These are phyloP conservation scores for Ashbya aceris DNA, from an alignment of 1,139 yeast genomes.

Conservation along the genomic window DNA sequence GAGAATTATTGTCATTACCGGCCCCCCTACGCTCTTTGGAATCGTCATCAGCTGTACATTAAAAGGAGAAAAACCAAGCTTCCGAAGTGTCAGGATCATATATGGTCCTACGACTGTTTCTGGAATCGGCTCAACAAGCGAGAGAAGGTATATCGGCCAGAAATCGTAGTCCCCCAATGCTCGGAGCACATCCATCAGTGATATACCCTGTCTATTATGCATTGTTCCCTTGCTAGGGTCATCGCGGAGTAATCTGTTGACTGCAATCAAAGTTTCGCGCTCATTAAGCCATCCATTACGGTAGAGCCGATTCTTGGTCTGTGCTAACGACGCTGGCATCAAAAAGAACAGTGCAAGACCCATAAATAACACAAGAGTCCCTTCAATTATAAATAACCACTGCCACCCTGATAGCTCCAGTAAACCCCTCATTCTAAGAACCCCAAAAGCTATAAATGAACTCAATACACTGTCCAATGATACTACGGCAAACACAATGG, in stretches of 20 bases:
- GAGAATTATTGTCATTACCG: conserved; percentile 33
- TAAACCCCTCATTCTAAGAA: conserved; percentile 35
- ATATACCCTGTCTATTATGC: conserved; percentile 53
- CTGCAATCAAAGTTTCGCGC: conserved; percentile 49
- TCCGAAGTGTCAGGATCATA: conserved; percentile 36
- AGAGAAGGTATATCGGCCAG: conserved; percentile 46
- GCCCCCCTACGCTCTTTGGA: conserved; percentile 36
- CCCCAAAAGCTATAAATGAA: conserved; percentile 38
- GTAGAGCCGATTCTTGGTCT: conserved; percentile 37
- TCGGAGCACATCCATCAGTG: conserved; percentile 33
- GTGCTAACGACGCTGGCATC: conserved; percentile 50
- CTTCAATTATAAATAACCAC: conserved; percentile 53
- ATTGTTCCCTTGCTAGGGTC: conserved; percentile 64
- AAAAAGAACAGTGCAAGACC: no score
- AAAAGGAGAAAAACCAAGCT: conserved; percentile 39
- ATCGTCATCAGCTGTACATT: conserved; percentile 41
- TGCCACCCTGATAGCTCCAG: conserved; percentile 36
- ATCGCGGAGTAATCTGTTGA: conserved; percentile 51
- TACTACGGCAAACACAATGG: conserved; percentile 37
- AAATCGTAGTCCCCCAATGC: conserved; percentile 45
- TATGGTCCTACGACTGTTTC: conserved; percentile 33
- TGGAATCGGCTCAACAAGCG: conserved; percentile 41
- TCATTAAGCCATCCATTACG: conserved; percentile 54
- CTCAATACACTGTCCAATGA: conserved; percentile 23
- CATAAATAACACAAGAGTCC: conserved; percentile 40